Evolutionary conservation across 768 basidiomycete species (phyloP), one percentile per base, ranked within the genome.

Genomic region (Russula dissimulans): DNA sequence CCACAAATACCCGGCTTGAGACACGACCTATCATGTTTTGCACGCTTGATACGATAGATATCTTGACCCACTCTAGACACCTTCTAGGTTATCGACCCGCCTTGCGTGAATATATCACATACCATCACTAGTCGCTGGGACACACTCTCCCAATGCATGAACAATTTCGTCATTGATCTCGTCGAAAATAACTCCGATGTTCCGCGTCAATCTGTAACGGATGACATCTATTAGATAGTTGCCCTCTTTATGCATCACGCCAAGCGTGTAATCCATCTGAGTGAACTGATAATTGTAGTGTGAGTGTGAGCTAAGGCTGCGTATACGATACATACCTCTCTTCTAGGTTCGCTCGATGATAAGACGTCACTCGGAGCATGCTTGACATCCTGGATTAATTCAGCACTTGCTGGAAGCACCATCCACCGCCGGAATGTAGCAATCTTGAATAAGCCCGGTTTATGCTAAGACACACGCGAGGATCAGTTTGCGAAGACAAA

Each of bases 61-160:
- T 68, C 4, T 50, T 62, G 22, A 63, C 69, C 77, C 77, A 79
- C 31, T 72, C 78, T 77, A 26, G 22, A 26, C 22, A 26, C 22
- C 22, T n/a, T n/a, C n/a, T 26, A 26, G 22, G 22, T 26, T 26
- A 26, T 26, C 22, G 22, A 26, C 22, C 22, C 2, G 22, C 22
- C 22, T 26, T 26, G 22, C 22, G 22, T 26, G 22, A 26, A 2
- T 26, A 26, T 26, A 26, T 38, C 26, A 53, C 52, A 15, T 18
- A 22, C 17, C 11, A 26, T 38, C 29, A 4, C 6, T n/a, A 5
- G 7, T 7, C 36, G 36, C 11, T 11, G 36, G 36, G 11, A 38
- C 3, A 38, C 36, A 11, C 8, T 38, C 3, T 26, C 29, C 22
- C 29, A 54, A 18, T 0, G 42, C 31, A 2, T 14, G 1, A 11